These are phyloP conservation scores for Phalaenopsis aphrodite DNA, from an alignment of 106 monocot genomes.

Conservation along the genomic window DNA sequence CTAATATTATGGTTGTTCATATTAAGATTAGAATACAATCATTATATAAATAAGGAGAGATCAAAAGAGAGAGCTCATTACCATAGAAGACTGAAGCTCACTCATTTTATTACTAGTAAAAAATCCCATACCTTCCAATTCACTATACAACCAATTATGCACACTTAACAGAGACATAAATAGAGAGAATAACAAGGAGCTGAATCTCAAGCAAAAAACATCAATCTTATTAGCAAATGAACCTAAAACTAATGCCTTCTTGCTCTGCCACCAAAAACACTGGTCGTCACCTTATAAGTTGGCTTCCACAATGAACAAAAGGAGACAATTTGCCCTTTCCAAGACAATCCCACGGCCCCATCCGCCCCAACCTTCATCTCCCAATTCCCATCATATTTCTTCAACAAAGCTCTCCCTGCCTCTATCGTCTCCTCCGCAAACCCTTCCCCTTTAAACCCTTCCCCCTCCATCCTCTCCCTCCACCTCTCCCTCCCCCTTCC, in stretches of 20 bases:
- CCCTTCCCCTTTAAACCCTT: conserved; percentile 43
- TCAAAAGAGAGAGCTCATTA: too few relatives aligned
- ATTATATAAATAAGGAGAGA: too few relatives aligned
- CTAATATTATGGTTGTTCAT: too few relatives aligned
- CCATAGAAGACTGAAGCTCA: too few relatives aligned
- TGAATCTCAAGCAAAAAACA: neutral
- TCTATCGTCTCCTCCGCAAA: conserved; percentile 68
- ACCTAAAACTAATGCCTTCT: neutral
- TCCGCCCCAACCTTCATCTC: conserved; percentile 32
- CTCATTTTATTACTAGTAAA: too few relatives aligned
- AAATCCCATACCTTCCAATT: too few relatives aligned
- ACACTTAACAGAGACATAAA: too few relatives aligned
- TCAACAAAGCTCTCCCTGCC: conserved; percentile 37
- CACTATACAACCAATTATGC: too few relatives aligned
- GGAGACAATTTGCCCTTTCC: conserved; percentile 61
- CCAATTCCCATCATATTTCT: conserved; percentile 70
- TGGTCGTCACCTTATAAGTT: neutral
- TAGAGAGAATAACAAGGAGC: too few relatives aligned
- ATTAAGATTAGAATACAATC: too few relatives aligned
- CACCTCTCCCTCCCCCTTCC: conserved; percentile 17
- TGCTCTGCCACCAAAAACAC: neutral
- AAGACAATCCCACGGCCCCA: conserved; percentile 28
- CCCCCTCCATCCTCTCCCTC: conserved; percentile 39
- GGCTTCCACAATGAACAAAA: conserved; percentile 66
- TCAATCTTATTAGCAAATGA: neutral